These are phyloP conservation scores for Bryoerythrophyllum caledonicum DNA, from an alignment of 225 moss, liverwort and hornwort species.

Conservation along the genomic window DNA sequence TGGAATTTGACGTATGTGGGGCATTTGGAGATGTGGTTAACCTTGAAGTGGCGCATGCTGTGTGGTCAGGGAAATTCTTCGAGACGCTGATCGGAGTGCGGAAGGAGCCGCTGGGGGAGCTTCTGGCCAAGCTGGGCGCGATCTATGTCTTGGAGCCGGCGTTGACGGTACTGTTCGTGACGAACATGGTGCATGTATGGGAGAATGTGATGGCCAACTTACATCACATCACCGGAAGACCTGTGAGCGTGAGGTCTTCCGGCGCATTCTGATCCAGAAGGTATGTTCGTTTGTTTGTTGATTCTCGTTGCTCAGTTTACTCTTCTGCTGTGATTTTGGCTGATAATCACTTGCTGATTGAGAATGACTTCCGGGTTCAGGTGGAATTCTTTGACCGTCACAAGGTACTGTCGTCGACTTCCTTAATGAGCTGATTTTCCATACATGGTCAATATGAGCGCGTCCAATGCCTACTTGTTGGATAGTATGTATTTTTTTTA, in stretches of 20 bases:
- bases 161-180: conserved; percentile 88
- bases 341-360: conserved; percentile 16
- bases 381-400: conserved; percentile 99
- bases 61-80: conserved; percentile 85
- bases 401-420: conserved; percentile 69
- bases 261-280: conserved; percentile 96
- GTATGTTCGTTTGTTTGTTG: conserved; percentile 23
- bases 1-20: neutral
- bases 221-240: no score
- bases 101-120: conserved; percentile 63
- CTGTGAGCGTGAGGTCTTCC: no score
- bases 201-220: conserved; percentile 97
- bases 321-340: neutral
- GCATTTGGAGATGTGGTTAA: neutral
- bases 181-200: conserved; percentile 93
- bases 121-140: conserved; percentile 66
- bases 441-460: neutral
- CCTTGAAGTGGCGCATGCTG: conserved; percentile 22
- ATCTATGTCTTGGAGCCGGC: conserved; percentile 84
- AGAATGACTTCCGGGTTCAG: conserved; percentile 42
- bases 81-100: conserved; percentile 89
- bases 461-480: neutral
- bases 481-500: neutral
- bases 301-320: neutral
- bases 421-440: neutral